Evolutionary conservation across 192 early-diverging fungal species (phyloP).

Genomic region (Gonapodya prolifera): DNA sequence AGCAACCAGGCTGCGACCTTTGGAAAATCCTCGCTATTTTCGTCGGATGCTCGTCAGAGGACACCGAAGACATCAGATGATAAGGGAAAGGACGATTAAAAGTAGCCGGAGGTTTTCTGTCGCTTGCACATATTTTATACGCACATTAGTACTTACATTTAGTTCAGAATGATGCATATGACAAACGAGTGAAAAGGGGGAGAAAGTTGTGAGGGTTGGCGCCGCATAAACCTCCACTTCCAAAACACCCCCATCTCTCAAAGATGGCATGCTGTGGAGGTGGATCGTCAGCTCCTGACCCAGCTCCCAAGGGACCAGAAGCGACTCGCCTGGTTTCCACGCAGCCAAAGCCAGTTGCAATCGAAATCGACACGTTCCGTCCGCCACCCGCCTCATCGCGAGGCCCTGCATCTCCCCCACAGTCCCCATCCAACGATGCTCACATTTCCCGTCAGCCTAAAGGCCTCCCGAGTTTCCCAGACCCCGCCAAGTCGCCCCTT

Average conservation of each 20-base stretch:
- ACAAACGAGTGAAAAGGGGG: too few species aligned
- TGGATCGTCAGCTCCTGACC: background rate
- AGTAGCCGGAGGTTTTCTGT: too few species aligned
- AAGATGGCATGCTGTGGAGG: background rate
- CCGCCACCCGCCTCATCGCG: background rate
- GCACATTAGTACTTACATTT: too few species aligned
- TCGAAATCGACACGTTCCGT: background rate
- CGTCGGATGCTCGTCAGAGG: too few species aligned
- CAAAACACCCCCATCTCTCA: background rate
- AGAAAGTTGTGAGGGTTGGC: too few species aligned
- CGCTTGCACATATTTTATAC: too few species aligned
- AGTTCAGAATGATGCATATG: too few species aligned
- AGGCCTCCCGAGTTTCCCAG: background rate
- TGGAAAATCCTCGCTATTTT: too few species aligned
- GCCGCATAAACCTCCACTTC: too few species aligned
- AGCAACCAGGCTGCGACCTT: too few species aligned
- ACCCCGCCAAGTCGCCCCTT: background rate
- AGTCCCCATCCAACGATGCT: background rate
- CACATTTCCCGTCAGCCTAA: background rate
- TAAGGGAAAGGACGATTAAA: too few species aligned
- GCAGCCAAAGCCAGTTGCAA: background rate
- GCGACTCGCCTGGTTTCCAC: background rate
- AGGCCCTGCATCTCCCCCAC: background rate
- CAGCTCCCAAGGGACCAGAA: background rate
- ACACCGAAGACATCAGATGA: too few species aligned